These are phyloP conservation scores for Cercospora sp. DNA, from an alignment of 2,329 filamentous ascomycete species.

Conservation along the genomic window DNA sequence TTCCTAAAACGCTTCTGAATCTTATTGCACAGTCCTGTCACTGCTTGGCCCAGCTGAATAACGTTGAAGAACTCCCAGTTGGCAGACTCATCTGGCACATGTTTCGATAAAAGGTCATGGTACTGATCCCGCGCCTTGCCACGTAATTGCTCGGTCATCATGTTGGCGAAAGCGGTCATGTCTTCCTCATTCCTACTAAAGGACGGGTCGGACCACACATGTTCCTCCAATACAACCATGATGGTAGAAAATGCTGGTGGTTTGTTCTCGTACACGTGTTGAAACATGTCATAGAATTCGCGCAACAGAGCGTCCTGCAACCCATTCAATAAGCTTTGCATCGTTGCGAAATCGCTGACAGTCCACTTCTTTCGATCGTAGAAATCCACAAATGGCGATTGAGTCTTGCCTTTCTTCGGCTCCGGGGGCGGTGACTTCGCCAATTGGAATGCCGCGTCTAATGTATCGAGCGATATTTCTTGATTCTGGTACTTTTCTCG, in stretches of 20 bases:
- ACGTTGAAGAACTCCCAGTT: slow-evolving; percentile 91
- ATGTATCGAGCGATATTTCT: slow-evolving; percentile 74
- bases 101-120: slow-evolving; percentile 71
- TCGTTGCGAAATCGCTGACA: slow-evolving; percentile 53
- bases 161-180: slow-evolving; percentile 67
- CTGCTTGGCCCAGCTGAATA: slow-evolving; percentile 80
- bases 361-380: slow-evolving; percentile 55
- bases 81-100: slow-evolving; percentile 76
- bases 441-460: slow-evolving; percentile 80
- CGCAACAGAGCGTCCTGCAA: slow-evolving; percentile 80
- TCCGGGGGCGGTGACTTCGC: slow-evolving; percentile 67
- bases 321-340: slow-evolving; percentile 71
- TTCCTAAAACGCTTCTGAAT: slow-evolving; percentile 91
- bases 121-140: slow-evolving; percentile 79
- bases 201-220: slow-evolving; percentile 74
- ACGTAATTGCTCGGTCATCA: slow-evolving; percentile 70
- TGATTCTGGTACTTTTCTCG: slow-evolving; percentile 82
- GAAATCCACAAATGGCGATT: slow-evolving; percentile 49
- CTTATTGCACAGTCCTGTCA: slow-evolving; percentile 80
- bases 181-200: slow-evolving; percentile 73
- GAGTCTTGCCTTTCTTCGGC: slow-evolving; percentile 48
- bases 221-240: slow-evolving; percentile 76
- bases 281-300: slow-evolving; percentile 83
- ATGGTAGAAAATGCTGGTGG: slow-evolving; percentile 76
- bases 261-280: slow-evolving; percentile 86